Percentiles rank a stretch among this genome's conserved stretches.
Evolutionary conservation across 768 basidiomycete species (phyloP).

Genomic region (Cystobasidium onofrii): DNA sequence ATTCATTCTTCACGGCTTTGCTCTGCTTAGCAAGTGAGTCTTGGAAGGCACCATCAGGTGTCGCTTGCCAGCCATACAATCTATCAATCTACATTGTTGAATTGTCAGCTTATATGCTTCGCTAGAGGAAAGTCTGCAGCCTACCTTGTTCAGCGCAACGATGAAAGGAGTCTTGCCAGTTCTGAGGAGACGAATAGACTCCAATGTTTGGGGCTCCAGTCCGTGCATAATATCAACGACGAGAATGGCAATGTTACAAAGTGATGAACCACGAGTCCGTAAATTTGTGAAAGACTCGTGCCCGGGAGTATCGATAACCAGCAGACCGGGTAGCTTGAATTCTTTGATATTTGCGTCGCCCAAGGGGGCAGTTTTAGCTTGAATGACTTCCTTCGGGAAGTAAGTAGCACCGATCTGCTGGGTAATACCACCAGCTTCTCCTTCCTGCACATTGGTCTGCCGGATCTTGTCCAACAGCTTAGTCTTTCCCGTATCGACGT

Average conservation of each 20-base stretch:
- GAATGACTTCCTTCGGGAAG: constrained; percentile 93
- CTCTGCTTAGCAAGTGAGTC: constrained; percentile 79
- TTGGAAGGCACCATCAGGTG: constrained; percentile 82
- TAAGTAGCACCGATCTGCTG: constrained; percentile 99
- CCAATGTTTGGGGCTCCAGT: constrained; percentile 93
- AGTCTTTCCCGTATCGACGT: constrained; percentile 99
- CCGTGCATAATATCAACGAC: constrained; percentile 99
- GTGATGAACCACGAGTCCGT: constrained; percentile 85
- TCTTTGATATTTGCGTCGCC: constrained; percentile 77
- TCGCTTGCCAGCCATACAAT: constrained; percentile 88
- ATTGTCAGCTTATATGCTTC: no score
- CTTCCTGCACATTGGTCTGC: constrained; percentile 98
- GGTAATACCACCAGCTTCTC: constrained; percentile 98
- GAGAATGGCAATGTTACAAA: constrained; percentile 97
- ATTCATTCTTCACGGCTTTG: constrained; percentile 73
- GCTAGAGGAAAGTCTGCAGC: no score
- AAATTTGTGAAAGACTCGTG: constrained; percentile 99
- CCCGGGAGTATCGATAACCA: constrained; percentile 95
- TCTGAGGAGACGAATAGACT: constrained; percentile 81
- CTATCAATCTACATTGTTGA: constrained; percentile 99
- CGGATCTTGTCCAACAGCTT: constrained; percentile 92
- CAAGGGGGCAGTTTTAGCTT: constrained; percentile 83
- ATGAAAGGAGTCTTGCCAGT: constrained; percentile 97
- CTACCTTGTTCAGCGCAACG: constrained; percentile 90
- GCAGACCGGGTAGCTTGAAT: constrained; percentile 91